A percentile compares a stretch with the other conserved stretches of the same genome.
Conservation (phyloP, 305 asterid genomes). For the Solanum hybrid region DNA sequence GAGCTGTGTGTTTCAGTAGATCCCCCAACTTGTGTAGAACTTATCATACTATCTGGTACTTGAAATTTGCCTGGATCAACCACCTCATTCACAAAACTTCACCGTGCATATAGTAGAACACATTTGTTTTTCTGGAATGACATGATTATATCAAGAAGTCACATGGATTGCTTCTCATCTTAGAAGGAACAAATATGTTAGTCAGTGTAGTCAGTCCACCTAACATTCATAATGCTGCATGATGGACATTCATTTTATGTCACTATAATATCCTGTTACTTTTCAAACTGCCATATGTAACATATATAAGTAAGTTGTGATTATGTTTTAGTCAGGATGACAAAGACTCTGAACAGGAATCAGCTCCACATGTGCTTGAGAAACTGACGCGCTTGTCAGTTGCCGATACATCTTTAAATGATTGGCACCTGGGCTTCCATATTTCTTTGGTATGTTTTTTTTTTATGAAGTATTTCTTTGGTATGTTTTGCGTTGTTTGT, state of each 20-base stretch:
- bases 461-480: conserved; percentile 33
- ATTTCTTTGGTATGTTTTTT: conserved; percentile 31
- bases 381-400: conserved; percentile 63
- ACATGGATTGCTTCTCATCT: neutral
- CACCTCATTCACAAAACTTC: neutral
- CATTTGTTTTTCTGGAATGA: neutral
- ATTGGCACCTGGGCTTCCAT: conserved; percentile 96
- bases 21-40: neutral
- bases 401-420: conserved; percentile 57
- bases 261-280: neutral
- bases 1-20: neutral
- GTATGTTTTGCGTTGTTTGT: conserved; percentile 21
- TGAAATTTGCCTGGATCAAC: neutral
- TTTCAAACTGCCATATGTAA: neutral
- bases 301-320: neutral
- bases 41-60: neutral
- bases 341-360: conserved; percentile 54
- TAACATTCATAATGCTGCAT: neutral
- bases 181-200: neutral
- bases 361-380: conserved; percentile 42
- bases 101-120: neutral
- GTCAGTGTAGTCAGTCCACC: neutral
- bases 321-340: conserved; percentile 64
- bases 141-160: neutral
- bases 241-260: neutral